phyloP scores from a whole-genome alignment of 2,329 filamentous ascomycete species.

The Geosmithia flava region DNA sequence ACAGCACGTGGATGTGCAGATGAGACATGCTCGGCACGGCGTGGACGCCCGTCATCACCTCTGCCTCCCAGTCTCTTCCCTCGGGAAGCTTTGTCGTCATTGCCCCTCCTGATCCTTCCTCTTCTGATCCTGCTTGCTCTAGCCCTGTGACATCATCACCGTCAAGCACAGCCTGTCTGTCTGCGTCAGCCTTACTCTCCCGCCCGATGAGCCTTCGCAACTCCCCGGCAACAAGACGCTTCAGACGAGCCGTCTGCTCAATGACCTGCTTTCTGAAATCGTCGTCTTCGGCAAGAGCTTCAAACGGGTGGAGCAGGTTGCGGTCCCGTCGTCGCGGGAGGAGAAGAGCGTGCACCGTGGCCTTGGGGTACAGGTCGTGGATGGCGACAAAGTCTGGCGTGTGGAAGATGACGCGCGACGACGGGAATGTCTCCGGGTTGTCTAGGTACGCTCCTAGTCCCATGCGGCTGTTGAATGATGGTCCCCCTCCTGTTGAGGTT shows the following conservation, averaged over 20 bases:
- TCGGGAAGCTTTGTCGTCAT: constrained; percentile 38
- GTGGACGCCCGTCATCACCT: constrained; percentile 72
- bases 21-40: constrained; percentile 86
- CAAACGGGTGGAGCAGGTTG: constrained; percentile 59
- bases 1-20: constrained; percentile 80
- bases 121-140: too few species aligned
- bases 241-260: constrained; percentile 48
- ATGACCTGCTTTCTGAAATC: constrained; percentile 55
- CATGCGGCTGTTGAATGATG: constrained; percentile 37
- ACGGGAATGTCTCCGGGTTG: constrained; percentile 47
- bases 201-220: constrained; percentile 56
- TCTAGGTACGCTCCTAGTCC: constrained; percentile 56
- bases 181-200: constrained; percentile 48
- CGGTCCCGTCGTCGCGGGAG: constrained; percentile 58
- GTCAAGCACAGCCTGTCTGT: constrained; percentile 55
- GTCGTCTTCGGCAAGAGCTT: constrained; percentile 54
- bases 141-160: constrained; percentile 28
- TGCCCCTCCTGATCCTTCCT: too few species aligned
- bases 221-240: constrained; percentile 57
- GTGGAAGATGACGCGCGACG: constrained; percentile 52
- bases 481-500: constrained; percentile 7
- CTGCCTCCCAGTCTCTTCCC: constrained; percentile 67
- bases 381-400: constrained; percentile 62
- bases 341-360: constrained; percentile 75
- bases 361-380: constrained; percentile 77